Evolutionary conservation across 140 eudicot genomes (phyloP).

Genomic region (Ambrosia hybrid): DNA sequence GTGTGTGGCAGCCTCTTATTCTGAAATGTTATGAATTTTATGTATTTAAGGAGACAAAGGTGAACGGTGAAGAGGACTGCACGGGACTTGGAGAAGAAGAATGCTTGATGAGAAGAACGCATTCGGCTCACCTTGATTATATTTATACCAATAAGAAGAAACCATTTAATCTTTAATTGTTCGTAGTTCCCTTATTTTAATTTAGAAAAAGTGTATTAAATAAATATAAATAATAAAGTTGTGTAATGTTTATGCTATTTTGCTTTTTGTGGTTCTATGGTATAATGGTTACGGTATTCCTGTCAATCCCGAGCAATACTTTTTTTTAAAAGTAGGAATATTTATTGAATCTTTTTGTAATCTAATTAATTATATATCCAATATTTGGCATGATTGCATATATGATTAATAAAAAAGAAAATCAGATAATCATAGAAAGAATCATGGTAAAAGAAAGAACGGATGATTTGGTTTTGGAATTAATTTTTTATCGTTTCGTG

Average conservation of each 20-base stretch:
- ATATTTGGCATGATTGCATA: background rate
- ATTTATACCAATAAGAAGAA: conserved; percentile 64
- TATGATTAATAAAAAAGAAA: conserved; percentile 1
- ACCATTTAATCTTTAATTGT: conserved; percentile 24
- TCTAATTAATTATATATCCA: background rate
- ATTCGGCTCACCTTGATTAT: conserved; percentile 65
- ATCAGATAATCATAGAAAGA: background rate
- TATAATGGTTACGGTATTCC: background rate
- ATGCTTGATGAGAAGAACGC: conserved; percentile 73
- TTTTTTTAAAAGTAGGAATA: background rate
- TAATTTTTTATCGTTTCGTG: no score
- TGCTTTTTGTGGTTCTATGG: conserved; percentile 4
- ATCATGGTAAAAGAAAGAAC: background rate
- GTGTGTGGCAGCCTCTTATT: background rate
- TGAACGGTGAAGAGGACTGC: conserved; percentile 38
- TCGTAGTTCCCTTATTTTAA: background rate
- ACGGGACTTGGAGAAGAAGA: conserved; percentile 59
- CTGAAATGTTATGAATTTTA: conserved; percentile 20
- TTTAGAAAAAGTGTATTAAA: conserved; percentile 3
- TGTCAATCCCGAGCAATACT: conserved; percentile 2
- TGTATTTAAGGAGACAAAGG: conserved; percentile 35
- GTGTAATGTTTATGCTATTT: background rate
- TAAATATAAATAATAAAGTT: conserved; percentile 16
- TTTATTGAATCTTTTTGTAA: background rate
- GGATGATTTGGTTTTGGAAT: no score